A percentile compares a stretch with the other conserved stretches of the same genome.
These are phyloP conservation scores for Sugiyamaella pinicola DNA, from an alignment of 1,139 yeast genomes.

Conservation along the genomic window DNA sequence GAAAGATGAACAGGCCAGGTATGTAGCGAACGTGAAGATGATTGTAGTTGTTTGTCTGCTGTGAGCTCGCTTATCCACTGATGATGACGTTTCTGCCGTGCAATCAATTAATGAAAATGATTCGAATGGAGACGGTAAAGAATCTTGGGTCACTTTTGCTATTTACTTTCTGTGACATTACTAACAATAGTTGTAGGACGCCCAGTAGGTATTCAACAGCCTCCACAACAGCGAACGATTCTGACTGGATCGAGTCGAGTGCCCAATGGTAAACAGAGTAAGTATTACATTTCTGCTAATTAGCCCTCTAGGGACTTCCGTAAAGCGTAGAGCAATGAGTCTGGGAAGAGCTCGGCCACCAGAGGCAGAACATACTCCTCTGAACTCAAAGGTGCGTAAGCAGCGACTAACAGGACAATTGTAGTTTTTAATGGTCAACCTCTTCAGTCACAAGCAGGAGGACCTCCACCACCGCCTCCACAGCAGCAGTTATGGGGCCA, in stretches of 20 bases:
- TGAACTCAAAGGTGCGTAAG: no score
- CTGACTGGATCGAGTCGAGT: slow-evolving; percentile 13
- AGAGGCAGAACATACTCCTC: no score
- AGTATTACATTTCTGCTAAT: background rate
- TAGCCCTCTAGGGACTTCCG: no score
- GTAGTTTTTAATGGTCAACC: slow-evolving; percentile 15
- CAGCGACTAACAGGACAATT: background rate
- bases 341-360: background rate
- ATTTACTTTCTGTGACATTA: no score
- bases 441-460: slow-evolving; percentile 3
- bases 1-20: slow-evolving; percentile 16
- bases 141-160: no score
- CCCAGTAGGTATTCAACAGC: slow-evolving; percentile 15
- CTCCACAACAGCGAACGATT: slow-evolving; percentile 14
- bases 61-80: no score
- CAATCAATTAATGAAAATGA: no score
- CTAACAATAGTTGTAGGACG: slow-evolving; percentile 5
- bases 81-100: no score
- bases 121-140: no score
- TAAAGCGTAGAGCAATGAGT: no score
- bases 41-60: no score
- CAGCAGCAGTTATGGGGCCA: slow-evolving; percentile 17
- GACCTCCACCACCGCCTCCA: slow-evolving; percentile 1
- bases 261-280: slow-evolving; percentile 17
- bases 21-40: background rate